These are phyloP conservation scores for Naematelia aurantialba DNA, from an alignment of 768 basidiomycete species.

Conservation along the genomic window DNA sequence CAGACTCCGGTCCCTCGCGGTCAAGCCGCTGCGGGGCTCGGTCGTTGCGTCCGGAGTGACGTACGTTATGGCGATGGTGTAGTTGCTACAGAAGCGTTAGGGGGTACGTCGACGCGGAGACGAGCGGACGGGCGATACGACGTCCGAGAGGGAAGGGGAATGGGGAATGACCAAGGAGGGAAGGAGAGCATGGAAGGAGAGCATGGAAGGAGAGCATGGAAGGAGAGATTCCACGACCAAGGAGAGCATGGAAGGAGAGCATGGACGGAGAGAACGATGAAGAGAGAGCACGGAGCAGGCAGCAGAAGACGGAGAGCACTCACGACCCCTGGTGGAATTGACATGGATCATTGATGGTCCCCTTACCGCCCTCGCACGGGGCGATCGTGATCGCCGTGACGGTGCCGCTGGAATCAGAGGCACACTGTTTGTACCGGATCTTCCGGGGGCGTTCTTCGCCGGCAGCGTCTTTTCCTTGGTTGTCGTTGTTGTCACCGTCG, in stretches of 20 bases:
- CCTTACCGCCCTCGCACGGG: constrained; percentile 7
- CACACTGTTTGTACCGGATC: background rate
- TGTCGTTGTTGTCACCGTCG: background rate
- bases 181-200: background rate
- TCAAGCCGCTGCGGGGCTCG: constrained; percentile 21
- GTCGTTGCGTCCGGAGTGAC: constrained; percentile 12
- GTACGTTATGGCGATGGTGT: constrained; percentile 33
- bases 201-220: background rate
- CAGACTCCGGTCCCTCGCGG: constrained; percentile 14
- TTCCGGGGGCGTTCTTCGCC: background rate
- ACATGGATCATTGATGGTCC: constrained; percentile 5
- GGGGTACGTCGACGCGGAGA: background rate
- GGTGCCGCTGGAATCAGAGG: background rate
- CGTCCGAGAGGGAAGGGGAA: background rate
- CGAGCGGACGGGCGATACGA: background rate
- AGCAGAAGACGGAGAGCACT: background rate
- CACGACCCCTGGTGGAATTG: constrained; percentile 4
- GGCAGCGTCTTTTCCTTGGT: background rate
- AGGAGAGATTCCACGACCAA: background rate
- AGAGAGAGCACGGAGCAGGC: background rate
- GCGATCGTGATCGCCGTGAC: constrained; percentile 1
- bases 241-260: background rate
- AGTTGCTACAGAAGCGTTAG: constrained; percentile 20
- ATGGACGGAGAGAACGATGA: background rate
- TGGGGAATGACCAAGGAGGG: background rate